Evolutionary conservation across 176 grass and related monocot species (phyloP).

Genomic region (Typha latifolia): DNA sequence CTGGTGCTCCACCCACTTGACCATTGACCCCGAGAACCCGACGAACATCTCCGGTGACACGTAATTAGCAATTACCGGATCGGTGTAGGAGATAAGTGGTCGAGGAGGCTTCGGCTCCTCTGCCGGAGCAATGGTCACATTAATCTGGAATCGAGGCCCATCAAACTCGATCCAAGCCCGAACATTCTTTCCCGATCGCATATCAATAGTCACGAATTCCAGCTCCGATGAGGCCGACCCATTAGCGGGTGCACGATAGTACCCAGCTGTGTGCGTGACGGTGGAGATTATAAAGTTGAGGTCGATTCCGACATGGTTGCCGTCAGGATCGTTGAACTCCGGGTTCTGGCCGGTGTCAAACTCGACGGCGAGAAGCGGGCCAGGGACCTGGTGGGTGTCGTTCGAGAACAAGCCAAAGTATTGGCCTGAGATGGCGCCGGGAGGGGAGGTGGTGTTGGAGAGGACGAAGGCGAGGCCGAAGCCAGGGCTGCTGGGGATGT

Average conservation of each 20-base stretch:
- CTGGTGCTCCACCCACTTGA: background rate
- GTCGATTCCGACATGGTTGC: conserved; percentile 23
- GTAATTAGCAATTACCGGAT: conserved; percentile 3
- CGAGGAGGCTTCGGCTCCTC: background rate
- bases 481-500: no score
- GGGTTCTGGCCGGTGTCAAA: conserved; percentile 12
- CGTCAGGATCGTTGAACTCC: conserved; percentile 5
- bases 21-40: conserved; percentile 21
- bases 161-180: conserved; percentile 33
- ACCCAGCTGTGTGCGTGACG: background rate
- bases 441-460: background rate
- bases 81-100: conserved; percentile 1
- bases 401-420: conserved; percentile 20
- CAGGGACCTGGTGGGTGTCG: background rate
- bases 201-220: no score
- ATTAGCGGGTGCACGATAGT: background rate
- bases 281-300: conserved; percentile 11
- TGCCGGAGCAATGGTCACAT: conserved; percentile 15
- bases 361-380: conserved; percentile 27
- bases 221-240: conserved; percentile 3
- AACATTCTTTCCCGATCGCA: background rate
- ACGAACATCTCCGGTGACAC: background rate
- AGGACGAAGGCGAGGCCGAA: conserved; percentile 27
- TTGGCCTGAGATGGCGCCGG: conserved; percentile 14
- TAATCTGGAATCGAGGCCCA: background rate